These are phyloP conservation scores for Wickerhamomyces canadensis DNA, from an alignment of 805 yeast species.

Conservation along the genomic window DNA sequence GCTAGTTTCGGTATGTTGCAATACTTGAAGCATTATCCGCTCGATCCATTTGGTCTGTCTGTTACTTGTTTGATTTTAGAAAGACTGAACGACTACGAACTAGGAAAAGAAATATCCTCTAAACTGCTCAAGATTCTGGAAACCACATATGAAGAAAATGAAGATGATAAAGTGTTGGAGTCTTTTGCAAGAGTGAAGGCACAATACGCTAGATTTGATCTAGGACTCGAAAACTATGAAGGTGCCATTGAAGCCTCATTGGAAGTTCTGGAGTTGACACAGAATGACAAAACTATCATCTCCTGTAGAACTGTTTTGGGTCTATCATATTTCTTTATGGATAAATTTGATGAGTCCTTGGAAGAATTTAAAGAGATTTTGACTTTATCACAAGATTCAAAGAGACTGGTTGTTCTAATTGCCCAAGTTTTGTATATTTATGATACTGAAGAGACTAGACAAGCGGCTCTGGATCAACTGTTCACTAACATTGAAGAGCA, in stretches of 20 bases:
- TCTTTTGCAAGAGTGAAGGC: slow-evolving; percentile 57
- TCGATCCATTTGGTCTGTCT: slow-evolving; percentile 51
- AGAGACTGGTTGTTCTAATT: slow-evolving; percentile 62
- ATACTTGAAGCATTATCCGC: slow-evolving; percentile 57
- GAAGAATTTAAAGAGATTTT: slow-evolving; percentile 64
- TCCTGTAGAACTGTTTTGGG: slow-evolving; percentile 74
- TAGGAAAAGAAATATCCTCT: slow-evolving; percentile 44
- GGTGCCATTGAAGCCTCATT: slow-evolving; percentile 59
- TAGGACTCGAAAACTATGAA: slow-evolving; percentile 54
- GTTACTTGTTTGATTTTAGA: slow-evolving; percentile 57
- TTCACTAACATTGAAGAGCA: slow-evolving; percentile 54
- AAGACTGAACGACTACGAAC: slow-evolving; percentile 56
- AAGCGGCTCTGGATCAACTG: slow-evolving; percentile 81
- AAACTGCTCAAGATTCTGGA: slow-evolving; percentile 48
- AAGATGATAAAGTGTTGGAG: slow-evolving; percentile 38
- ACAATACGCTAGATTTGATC: slow-evolving; percentile 63
- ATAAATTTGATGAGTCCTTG: slow-evolving; percentile 60
- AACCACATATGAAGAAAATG: slow-evolving; percentile 48
- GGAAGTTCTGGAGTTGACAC: slow-evolving; percentile 43
- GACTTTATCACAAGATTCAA: slow-evolving; percentile 48
- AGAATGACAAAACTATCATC: slow-evolving; percentile 31
- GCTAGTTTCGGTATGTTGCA: slow-evolving; percentile 64
- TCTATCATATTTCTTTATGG: slow-evolving; percentile 56
- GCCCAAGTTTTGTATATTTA: slow-evolving; percentile 77
- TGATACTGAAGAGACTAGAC: slow-evolving; percentile 69